Evolutionary conservation across 192 early-diverging fungal species (phyloP).

Genomic region (Geranomyces variabilis): DNA sequence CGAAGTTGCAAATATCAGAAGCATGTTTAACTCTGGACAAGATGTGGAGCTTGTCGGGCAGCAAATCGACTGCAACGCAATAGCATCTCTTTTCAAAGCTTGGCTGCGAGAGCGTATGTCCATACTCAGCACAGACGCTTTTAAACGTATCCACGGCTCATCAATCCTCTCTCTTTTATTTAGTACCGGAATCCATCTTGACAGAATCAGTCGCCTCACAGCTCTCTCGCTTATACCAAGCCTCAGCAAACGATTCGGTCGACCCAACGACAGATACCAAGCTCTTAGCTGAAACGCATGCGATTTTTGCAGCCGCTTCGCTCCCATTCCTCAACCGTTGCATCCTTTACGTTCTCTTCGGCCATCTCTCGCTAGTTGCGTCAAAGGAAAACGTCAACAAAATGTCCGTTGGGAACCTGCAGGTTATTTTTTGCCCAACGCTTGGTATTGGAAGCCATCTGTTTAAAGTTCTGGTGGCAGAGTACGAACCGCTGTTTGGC

Average conservation of each 20-base stretch:
- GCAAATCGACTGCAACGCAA: slow-evolving; percentile 29
- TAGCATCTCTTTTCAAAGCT: slow-evolving; percentile 33
- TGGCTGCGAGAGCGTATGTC: slow-evolving; percentile 26
- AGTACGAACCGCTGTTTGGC: slow-evolving; percentile 9
- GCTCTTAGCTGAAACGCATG: slow-evolving; percentile 1
- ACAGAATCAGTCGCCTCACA: background rate
- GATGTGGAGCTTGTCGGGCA: slow-evolving; percentile 67
- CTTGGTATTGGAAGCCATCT: slow-evolving; percentile 64
- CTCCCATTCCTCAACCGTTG: slow-evolving; percentile 88
- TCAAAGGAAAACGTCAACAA: slow-evolving; percentile 79
- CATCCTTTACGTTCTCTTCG: slow-evolving; percentile 78
- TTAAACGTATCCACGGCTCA: background rate
- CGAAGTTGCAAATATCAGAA: slow-evolving; percentile 72
- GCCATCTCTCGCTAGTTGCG: slow-evolving; percentile 86
- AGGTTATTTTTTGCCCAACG: slow-evolving; percentile 94
- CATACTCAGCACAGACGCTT: background rate
- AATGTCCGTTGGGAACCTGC: slow-evolving; percentile 92
- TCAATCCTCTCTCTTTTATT: background rate
- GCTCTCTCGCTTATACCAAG: slow-evolving; percentile 2
- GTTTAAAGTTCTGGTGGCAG: slow-evolving; percentile 12
- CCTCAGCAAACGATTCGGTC: background rate
- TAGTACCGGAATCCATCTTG: slow-evolving; percentile 24
- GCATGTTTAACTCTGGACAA: slow-evolving; percentile 76
- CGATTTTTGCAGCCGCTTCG: background rate
- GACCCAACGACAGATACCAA: background rate